phyloP scores from a whole-genome alignment of 805 yeast genomes.

The Scheffersomyces stipitis region DNA sequence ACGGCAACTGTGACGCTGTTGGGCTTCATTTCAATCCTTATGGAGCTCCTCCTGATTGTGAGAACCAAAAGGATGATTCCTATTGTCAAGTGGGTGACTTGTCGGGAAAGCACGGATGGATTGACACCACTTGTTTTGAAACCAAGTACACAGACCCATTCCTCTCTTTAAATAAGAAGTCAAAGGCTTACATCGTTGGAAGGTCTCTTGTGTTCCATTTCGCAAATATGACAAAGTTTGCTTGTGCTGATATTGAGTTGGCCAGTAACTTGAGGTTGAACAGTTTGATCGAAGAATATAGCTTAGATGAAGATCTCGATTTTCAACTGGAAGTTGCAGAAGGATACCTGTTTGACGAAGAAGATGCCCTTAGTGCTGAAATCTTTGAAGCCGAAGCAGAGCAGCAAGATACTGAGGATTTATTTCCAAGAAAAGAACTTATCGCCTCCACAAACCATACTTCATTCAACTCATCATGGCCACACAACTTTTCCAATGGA shows the following conservation, averaged over 20 bases:
- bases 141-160: conserved; percentile 63
- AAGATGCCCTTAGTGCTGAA: conserved; percentile 8
- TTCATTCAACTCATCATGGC: neutral
- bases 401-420: neutral
- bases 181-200: conserved; percentile 60
- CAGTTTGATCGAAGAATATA: conserved; percentile 5
- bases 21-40: conserved; percentile 66
- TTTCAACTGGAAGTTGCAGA: conserved; percentile 1
- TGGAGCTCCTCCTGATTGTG: conserved; percentile 54
- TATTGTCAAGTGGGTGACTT: conserved; percentile 72
- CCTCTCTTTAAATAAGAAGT: conserved; percentile 56
- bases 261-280: conserved; percentile 11
- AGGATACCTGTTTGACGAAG: conserved; percentile 9
- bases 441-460: neutral
- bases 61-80: conserved; percentile 48
- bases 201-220: conserved; percentile 54
- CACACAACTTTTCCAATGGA: conserved; percentile 1
- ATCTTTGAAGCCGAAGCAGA: conserved; percentile 5
- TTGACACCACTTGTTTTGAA: conserved; percentile 69
- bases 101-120: conserved; percentile 75
- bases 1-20: conserved; percentile 45
- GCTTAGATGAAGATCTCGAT: conserved; percentile 3
- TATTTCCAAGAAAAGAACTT: neutral
- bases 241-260: conserved; percentile 59
- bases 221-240: conserved; percentile 53